Evolutionary conservation across 169 alveolate genomes (phyloP).

Genomic region (Cryptosporidium xiaoi): DNA sequence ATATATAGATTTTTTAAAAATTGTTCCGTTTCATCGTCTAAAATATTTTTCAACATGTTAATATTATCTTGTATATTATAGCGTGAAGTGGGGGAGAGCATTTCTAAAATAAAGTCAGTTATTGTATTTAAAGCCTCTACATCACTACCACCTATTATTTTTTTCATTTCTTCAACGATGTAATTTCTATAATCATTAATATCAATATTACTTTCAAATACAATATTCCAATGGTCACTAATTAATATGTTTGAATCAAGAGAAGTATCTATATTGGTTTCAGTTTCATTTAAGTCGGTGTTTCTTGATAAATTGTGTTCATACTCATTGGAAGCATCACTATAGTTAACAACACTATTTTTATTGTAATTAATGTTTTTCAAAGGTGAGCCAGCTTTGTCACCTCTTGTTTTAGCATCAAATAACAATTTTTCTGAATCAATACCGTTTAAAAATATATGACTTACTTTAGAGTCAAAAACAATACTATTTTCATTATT

Average conservation of each 20-base stretch:
- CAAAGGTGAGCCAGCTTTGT: too few relatives aligned
- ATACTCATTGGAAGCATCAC: too few relatives aligned
- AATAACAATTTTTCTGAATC: too few relatives aligned
- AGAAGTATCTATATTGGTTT: neutral
- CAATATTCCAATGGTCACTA: constrained; percentile 36
- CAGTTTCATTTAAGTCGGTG: neutral
- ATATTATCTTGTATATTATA: constrained; percentile 15
- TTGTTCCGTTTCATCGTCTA: constrained; percentile 43
- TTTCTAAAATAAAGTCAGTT: neutral
- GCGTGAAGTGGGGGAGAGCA: neutral
- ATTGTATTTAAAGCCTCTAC: constrained; percentile 51
- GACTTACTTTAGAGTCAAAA: too few relatives aligned
- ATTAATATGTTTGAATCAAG: neutral
- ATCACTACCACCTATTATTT: constrained; percentile 50
- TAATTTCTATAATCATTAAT: constrained; percentile 18
- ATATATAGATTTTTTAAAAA: constrained; percentile 23
- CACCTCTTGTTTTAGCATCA: too few relatives aligned
- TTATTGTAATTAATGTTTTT: too few relatives aligned
- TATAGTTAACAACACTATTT: too few relatives aligned
- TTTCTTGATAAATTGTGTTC: neutral
- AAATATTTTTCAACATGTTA: constrained; percentile 11
- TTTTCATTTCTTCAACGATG: constrained; percentile 28
- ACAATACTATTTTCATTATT: too few relatives aligned
- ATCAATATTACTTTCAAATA: neutral
- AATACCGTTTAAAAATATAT: too few relatives aligned